Conservation (phyloP, 345 rosid species). For the Gossypium sturtianum region DNA sequence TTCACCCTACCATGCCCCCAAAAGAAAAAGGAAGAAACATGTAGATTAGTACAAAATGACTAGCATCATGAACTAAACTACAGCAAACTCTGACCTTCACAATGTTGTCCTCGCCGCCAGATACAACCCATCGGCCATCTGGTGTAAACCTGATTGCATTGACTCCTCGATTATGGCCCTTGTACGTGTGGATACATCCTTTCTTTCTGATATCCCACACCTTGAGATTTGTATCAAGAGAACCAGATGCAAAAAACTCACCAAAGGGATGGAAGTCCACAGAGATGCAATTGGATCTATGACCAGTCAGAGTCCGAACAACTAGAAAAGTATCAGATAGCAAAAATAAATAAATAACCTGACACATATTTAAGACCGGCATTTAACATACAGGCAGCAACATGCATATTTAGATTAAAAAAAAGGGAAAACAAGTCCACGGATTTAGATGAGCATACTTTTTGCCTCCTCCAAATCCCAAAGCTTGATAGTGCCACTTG, state of each 20-base stretch:
- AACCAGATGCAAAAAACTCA: constrained; percentile 99
- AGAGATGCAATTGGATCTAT: constrained; percentile 92
- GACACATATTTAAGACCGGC: not conserved
- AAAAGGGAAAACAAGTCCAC: not conserved
- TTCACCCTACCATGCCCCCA: not conserved
- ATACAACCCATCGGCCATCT: constrained; percentile 99
- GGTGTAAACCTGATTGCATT: constrained; percentile 97
- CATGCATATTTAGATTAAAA: not conserved
- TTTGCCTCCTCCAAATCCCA: constrained; percentile 99
- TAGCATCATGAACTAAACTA: constrained; percentile 9
- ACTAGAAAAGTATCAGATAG: constrained; percentile 35
- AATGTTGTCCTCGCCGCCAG: constrained; percentile 94
- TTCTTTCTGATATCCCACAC: constrained; percentile 98
- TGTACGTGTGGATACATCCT: constrained; percentile 96
- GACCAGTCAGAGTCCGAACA: constrained; percentile 92
- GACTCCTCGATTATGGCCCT: constrained; percentile 98
- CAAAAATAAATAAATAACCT: constrained; percentile 4
- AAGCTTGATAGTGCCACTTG: constrained; percentile 94
- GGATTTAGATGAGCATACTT: constrained; percentile 49
- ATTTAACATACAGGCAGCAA: not conserved
- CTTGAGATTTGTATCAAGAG: constrained; percentile 94
- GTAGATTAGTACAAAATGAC: not conserved
- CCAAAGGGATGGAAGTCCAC: constrained; percentile 99
- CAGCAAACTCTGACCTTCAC: constrained; percentile 60
- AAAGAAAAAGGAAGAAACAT: not conserved